Base-by-base conservation (phyloP, 345 rosid genomes). In the Populus pruinosa region DNA sequence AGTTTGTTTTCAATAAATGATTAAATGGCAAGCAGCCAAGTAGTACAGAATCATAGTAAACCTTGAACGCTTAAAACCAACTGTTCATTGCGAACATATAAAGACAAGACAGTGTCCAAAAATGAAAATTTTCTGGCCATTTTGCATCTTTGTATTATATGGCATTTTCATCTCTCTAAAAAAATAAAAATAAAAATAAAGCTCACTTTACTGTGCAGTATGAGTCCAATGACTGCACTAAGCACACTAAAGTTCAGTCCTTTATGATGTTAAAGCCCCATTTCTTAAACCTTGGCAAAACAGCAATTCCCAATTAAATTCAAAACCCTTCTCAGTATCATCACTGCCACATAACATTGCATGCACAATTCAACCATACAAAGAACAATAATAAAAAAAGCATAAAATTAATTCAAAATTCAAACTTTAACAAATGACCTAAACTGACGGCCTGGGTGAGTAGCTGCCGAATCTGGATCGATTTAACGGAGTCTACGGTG, bases 381-480 rank as follows among this genome's bases (percentile, higher is more conserved):
- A 31, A 69, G 43, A 43, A 39, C 5, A 38, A 69, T 43, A 43
- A n/a, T 23, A 21, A 69, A 39, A 4, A 69, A 69, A 0, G 31
- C n/a, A 43, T 16, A 7, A 69, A 69, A 69, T 59, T 21, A 36
- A 16, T 20, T 35, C 69, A 11, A 17, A 29, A 18, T 18, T 67
- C 23, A 18, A 18, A 67, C 47, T 21, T 23, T 36, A n/a, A 31
- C 10, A 36, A 67, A 67, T 35, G 77, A 95, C 99, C 99, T 33
- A 95, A 94, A 79, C 91, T 91, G 78, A 95, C 83, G 70, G 83
- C 87, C 79, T 95, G 98, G 61, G 90, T 85, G 81, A 95, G 92
- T 67, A 92, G 86, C 86, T 93, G 98, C 33, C 98, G 97, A 86
- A 90, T 89, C 90, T 92, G 91, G 62, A 92, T 85, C 17, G 94